Evolutionary conservation across 2,329 filamentous ascomycete genomes (phyloP).

Genomic region (Cladophialophora exuberans): DNA sequence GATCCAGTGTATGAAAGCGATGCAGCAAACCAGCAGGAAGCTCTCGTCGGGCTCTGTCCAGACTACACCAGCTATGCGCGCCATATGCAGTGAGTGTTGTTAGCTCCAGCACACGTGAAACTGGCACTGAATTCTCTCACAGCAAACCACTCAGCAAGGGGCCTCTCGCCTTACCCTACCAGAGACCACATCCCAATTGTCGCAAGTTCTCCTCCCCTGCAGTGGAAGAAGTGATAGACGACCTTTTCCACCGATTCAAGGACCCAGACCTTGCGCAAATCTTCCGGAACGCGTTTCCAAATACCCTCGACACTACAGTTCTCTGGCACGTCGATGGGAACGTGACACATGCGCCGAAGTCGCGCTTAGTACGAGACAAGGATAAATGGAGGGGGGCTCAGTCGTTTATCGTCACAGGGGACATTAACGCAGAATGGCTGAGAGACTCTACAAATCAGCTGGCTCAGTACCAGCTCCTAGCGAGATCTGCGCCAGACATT

Average conservation of each 20-base stretch:
- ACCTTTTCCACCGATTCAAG: constrained; percentile 77
- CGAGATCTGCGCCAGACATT: constrained; percentile 77
- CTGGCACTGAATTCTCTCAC: constrained; percentile 13
- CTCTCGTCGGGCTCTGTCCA: constrained; percentile 33
- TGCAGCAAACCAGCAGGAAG: constrained; percentile 17
- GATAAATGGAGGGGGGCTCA: constrained; percentile 81
- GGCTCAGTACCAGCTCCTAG: constrained; percentile 82
- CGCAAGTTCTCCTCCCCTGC: constrained; percentile 85
- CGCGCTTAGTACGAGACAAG: constrained; percentile 51
- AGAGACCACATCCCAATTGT: constrained; percentile 78
- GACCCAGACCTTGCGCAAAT: constrained; percentile 87
- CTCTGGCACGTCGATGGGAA: constrained; percentile 78
- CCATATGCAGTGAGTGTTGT: constrained; percentile 26
- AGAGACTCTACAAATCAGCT: constrained; percentile 90
- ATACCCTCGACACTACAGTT: constrained; percentile 86
- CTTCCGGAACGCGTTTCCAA: constrained; percentile 95
- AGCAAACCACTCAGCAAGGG: constrained; percentile 81
- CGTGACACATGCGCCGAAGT: constrained; percentile 38
- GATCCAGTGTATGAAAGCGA: constrained; percentile 24
- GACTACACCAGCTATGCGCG: constrained; percentile 37
- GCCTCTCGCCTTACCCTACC: constrained; percentile 78
- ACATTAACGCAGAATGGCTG: constrained; percentile 92
- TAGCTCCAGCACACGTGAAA: neutral
- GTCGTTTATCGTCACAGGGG: constrained; percentile 89
- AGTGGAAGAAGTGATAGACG: constrained; percentile 84